Conservation (phyloP, 192 early-diverging fungal genomes). For the Allomyces arbusculus region DNA sequence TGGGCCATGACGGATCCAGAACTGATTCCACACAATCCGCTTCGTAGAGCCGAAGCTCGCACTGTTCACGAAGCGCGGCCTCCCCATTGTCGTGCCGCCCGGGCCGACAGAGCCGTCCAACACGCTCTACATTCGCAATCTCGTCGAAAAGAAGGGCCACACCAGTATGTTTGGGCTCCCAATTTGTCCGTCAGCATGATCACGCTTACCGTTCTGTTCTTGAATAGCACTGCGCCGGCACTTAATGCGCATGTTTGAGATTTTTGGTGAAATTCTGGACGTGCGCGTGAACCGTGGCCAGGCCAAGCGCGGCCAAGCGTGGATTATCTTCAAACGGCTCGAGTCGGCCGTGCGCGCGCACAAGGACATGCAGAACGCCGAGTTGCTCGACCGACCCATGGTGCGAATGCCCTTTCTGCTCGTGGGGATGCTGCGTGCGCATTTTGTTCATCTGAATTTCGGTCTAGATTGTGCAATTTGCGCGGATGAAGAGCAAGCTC, state of each 20-base stretch:
- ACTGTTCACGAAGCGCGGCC: neutral
- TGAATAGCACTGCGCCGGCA: constrained; percentile 44
- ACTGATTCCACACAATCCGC: too few species aligned
- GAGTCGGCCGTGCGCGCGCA: constrained; percentile 58
- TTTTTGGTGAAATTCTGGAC: constrained; percentile 66
- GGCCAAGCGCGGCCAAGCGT: constrained; percentile 82
- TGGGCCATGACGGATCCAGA: too few species aligned
- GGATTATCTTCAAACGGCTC: constrained; percentile 54
- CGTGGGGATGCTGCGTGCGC: neutral
- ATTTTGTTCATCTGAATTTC: constrained; percentile 1
- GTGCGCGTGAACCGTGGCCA: constrained; percentile 59
- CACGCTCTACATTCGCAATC: constrained; percentile 63
- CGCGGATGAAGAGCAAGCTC: neutral
- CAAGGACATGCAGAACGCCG: constrained; percentile 62
- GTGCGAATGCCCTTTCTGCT: constrained; percentile 12
- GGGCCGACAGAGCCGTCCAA: constrained; percentile 25
- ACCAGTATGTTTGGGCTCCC: constrained; percentile 16
- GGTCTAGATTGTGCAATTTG: neutral
- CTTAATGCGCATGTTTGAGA: constrained; percentile 55
- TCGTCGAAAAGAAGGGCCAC: constrained; percentile 53
- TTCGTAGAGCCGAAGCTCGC: too few species aligned
- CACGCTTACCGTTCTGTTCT: neutral
- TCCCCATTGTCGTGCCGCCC: neutral
- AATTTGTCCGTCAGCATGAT: neutral
- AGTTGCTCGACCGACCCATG: constrained; percentile 68